Conservation (phyloP, 305 asterid species). For the Fraxinus baroniana region DNA sequence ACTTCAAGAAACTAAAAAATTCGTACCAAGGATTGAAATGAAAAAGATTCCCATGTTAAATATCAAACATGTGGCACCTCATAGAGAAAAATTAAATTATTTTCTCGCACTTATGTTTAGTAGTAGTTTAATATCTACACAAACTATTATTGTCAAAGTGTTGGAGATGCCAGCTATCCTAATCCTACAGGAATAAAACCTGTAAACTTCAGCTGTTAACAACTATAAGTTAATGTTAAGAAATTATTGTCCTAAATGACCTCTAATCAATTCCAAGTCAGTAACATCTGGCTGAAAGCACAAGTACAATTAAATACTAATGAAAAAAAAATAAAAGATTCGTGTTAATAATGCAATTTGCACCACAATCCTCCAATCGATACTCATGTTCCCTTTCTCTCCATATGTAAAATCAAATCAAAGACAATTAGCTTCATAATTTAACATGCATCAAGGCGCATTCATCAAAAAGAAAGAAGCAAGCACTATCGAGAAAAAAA, state of each 20-base stretch:
- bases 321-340: not conserved
- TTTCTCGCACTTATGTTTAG: not conserved
- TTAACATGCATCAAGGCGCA: not conserved
- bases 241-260: not conserved
- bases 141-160: not conserved
- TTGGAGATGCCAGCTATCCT: not conserved
- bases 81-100: not conserved
- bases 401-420: not conserved
- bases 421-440: not conserved
- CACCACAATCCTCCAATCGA: constrained; percentile 17
- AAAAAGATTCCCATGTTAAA: not conserved
- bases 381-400: not conserved
- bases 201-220: not conserved
- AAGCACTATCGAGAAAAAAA: not conserved
- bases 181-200: not conserved
- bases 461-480: constrained; percentile 12
- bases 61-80: not conserved
- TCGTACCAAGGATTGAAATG: not conserved
- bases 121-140: not conserved
- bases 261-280: not conserved
- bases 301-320: not conserved
- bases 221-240: not conserved
- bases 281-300: not conserved
- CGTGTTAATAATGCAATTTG: constrained; percentile 1
- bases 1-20: not conserved